Evolutionary conservation across 257 asterid genomes (phyloP), one percentile per base, ranked within the genome.

Genomic region (Capsicum pubescens): DNA sequence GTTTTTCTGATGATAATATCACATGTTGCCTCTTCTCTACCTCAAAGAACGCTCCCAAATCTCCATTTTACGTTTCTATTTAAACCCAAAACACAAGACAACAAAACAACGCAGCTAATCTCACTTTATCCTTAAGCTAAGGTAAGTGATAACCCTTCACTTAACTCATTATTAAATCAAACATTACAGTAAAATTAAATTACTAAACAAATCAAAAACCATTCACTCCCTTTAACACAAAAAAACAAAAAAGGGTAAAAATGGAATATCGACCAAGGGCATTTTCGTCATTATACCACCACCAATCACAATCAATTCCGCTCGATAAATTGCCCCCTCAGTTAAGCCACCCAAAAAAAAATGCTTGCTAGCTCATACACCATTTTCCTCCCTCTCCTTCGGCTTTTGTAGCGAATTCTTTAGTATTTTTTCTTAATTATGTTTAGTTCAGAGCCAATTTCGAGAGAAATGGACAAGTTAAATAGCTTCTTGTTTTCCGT

Each of bases 401-500:
- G 32, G 32, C 32, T 26, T 26, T 26, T 26, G 32, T 26, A 26
- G 32, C 32, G 32, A 26, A 26, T 26, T 26, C 32, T 26, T 26
- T 26, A 26, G 32, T 26, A 26, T 26, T 26, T 26, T 26, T 26
- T 26, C 32, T 26, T 26, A 26, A 64, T 50, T 42, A 21, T 76
- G 81, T 76, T 52, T 52, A 76, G 95, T 82, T 87, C 94, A 32
- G 94, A 88, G 84, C 71, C 93, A 12, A 83, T 89, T 19, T 87
- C 95, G 16, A 90, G 92, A 86, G 89, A 89, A 50, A 83, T 84
- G 86, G 88, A 88, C 63, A 76, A 52, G 44, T 52, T 52, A 3
- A 83, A 61, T 56, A 87, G 57, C 79, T 82, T 68, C 63, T 86
- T 87, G 79, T 87, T 81, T 48, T 52, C 92, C 7, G 84, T 56